Conservation (phyloP, 257 asterid genomes). For the Solanum etuberosum region DNA sequence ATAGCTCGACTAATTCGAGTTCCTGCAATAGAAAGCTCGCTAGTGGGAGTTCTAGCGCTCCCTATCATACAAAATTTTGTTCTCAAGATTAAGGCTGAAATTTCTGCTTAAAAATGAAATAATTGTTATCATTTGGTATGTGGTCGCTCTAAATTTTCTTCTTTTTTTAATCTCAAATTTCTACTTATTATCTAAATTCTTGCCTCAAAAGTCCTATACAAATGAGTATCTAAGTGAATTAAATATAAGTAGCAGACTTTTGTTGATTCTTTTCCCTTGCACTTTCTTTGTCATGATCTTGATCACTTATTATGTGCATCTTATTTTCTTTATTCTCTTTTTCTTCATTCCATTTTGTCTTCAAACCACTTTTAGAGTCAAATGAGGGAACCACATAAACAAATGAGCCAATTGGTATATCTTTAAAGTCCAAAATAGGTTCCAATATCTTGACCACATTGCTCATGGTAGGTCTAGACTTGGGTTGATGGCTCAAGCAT, state of each 20-base stretch:
- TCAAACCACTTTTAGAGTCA: not conserved
- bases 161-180: not conserved
- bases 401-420: conserved; percentile 44
- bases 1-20: not conserved
- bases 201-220: conserved; percentile 11
- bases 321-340: not conserved
- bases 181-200: conserved; percentile 9
- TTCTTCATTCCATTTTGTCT: conserved; percentile 2
- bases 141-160: not conserved
- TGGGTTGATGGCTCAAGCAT: conserved; percentile 47
- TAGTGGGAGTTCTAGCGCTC: not conserved
- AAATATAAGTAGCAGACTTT: conserved; percentile 23
- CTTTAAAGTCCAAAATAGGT: conserved; percentile 24
- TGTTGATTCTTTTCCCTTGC: conserved; percentile 6
- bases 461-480: conserved; percentile 58
- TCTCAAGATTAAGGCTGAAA: not conserved
- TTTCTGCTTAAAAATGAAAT: not conserved
- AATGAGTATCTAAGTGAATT: conserved; percentile 32
- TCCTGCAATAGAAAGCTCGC: not conserved
- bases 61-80: not conserved
- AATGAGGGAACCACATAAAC: conserved; percentile 37
- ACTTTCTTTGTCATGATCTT: not conserved
- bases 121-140: not conserved
- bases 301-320: not conserved
- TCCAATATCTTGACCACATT: conserved; percentile 48